Percentiles rank a stretch among this genome's conserved stretches.
Evolutionary conservation across 2,329 filamentous ascomycete species (phyloP).

Genomic region (Colletotrichum coccodes): DNA sequence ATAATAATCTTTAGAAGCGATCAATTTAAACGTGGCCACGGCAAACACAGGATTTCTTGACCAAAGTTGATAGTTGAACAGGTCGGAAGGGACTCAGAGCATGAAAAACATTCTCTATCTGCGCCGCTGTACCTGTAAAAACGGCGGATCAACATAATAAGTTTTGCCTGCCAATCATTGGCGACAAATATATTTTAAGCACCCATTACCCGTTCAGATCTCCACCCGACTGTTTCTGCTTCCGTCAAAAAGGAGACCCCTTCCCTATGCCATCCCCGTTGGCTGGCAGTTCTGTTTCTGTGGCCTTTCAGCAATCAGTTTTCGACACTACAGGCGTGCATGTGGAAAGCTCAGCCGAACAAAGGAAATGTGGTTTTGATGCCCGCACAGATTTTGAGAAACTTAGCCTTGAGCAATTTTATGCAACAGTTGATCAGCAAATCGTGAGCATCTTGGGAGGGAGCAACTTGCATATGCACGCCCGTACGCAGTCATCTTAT

Average conservation of each 20-base stretch:
- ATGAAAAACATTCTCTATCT: too few relatives aligned
- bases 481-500: background rate
- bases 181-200: too few relatives aligned
- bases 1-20: background rate
- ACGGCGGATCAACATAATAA: too few relatives aligned
- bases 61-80: too few relatives aligned
- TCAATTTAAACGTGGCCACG: background rate
- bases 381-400: background rate
- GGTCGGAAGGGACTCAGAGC: too few relatives aligned
- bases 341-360: background rate
- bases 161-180: too few relatives aligned
- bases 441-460: background rate
- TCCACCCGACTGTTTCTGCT: background rate
- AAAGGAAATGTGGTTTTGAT: background rate
- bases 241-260: background rate
- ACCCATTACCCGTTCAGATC: too few relatives aligned
- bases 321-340: conserved; percentile 2
- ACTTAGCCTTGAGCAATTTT: background rate
- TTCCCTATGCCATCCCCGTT: background rate
- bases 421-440: background rate
- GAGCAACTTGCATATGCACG: background rate
- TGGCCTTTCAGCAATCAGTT: background rate
- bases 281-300: background rate
- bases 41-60: too few relatives aligned
- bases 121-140: too few relatives aligned